Percentiles rank a stretch among this genome's conserved stretches.
phyloP scores from a whole-genome alignment of 2,329 filamentous ascomycete species.

The Fusarium austroafricanum region DNA sequence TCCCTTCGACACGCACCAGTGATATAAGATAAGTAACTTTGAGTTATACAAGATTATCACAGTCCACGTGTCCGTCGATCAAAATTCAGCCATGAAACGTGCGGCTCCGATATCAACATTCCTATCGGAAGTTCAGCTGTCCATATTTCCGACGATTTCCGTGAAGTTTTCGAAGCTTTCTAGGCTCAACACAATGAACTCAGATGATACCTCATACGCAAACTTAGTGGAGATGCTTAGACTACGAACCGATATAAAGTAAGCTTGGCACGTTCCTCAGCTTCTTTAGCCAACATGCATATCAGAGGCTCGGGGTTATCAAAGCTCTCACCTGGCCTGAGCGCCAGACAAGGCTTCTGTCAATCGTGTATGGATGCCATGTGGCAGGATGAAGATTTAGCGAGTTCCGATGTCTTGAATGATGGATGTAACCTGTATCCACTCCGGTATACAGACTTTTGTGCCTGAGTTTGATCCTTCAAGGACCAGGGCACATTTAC shows the following conservation, averaged over 20 bases:
- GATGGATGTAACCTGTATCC: slow-evolving; percentile 7
- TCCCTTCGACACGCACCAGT: neutral
- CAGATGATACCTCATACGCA: neutral
- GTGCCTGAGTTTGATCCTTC: neutral
- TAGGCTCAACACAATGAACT: neutral
- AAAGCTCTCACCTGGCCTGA: slow-evolving; percentile 1
- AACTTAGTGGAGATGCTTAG: neutral
- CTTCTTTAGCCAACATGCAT: neutral
- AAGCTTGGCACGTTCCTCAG: neutral
- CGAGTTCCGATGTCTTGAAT: neutral
- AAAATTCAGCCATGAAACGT: neutral
- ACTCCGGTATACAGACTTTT: neutral
- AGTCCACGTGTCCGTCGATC: neutral
- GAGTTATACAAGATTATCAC: neutral
- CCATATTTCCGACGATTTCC: neutral
- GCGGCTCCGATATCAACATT: neutral
- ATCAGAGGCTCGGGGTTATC: neutral
- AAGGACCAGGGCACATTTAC: neutral
- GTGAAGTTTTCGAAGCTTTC: neutral
- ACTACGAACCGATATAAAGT: neutral
- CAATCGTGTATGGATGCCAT: neutral
- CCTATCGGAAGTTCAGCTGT: neutral
- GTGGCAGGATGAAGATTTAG: neutral
- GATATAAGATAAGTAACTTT: neutral
- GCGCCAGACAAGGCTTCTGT: neutral